Evolutionary conservation across 2,329 filamentous ascomycete species (phyloP).

Genomic region (Aureobasidium vineae): DNA sequence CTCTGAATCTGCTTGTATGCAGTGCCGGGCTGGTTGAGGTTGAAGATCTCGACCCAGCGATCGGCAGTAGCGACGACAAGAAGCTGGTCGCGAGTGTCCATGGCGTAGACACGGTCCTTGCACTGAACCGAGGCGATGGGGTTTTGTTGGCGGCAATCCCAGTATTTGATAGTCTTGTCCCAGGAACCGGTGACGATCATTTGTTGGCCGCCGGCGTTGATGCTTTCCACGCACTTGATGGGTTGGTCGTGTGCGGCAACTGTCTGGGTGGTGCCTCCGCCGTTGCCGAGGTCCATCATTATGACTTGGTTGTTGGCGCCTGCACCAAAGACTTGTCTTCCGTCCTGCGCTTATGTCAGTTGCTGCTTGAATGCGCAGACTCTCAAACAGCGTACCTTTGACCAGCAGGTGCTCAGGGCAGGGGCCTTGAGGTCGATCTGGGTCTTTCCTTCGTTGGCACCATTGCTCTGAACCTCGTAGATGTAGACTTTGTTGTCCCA

Average conservation of each 20-base stretch:
- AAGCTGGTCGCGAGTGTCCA: conserved; percentile 83
- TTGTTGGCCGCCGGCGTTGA: conserved; percentile 60
- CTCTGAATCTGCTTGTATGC: conserved; percentile 97
- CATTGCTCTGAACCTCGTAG: conserved; percentile 80
- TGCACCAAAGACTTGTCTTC: conserved; percentile 79
- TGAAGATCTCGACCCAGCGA: conserved; percentile 92
- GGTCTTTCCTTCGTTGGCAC: conserved; percentile 80
- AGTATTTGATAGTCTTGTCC: conserved; percentile 90
- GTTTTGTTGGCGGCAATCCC: conserved; percentile 69
- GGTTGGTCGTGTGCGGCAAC: conserved; percentile 83
- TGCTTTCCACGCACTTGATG: conserved; percentile 70
- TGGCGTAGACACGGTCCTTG: conserved; percentile 81
- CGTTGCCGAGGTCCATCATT: conserved; percentile 74
- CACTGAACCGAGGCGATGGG: conserved; percentile 65
- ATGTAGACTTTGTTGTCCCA: conserved; percentile 99
- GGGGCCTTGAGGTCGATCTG: conserved; percentile 82
- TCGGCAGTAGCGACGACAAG: conserved; percentile 92
- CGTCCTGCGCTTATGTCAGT: conserved; percentile 61
- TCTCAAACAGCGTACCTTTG: conserved; percentile 60
- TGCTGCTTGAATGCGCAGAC: not conserved
- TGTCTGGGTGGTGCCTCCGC: conserved; percentile 54
- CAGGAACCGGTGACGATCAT: conserved; percentile 91
- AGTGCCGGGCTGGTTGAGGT: conserved; percentile 80
- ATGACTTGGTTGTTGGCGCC: conserved; percentile 90
- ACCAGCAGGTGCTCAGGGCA: conserved; percentile 82